Base-by-base conservation (phyloP, 2,329 filamentous ascomycete genomes). In the Fusarium verticillioides region DNA sequence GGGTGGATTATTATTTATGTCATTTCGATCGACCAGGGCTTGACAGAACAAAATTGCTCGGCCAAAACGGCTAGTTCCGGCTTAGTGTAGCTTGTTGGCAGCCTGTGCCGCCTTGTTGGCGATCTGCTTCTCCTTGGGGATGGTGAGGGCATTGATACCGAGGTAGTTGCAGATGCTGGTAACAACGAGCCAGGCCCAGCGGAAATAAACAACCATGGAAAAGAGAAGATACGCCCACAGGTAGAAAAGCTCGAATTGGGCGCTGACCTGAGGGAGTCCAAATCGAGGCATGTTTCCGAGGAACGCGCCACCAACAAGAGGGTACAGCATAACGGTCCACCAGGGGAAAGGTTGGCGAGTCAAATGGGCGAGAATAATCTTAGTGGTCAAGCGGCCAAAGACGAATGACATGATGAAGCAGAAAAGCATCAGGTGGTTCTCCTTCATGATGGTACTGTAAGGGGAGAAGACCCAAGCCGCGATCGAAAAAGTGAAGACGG, bases 371-470 rank as follows among this genome's bases (percentile, higher is more conserved):
- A 99, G 91, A 80, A 99, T 99, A 83, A 98, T 98, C 86, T 98
- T 99, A 43, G 96, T 99, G 0, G 96, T 98, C 92, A 99, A 95
- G 75, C 96, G 93, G 40, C 96, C 96, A 82, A 99, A 98, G 66
- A 98, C 96, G 78, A 98, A 95, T n/a, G 94, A 93, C 87, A 98
- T 93, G 67, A 94, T 97, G 68, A 97, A 84, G 85, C 95, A 98
- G 83, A 97, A 97, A 52, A 98, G 89, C 16, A 97, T 91, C 3
- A 99, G 89, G 79, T 96, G 93, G 84, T 98, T 98, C 68, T 97
- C 91, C 40, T 85, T 84, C 79, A 97, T 88, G 42, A 99, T 84
- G 16, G 89, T 92, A 66, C 95, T 97, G 85, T 97, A 90, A 0
- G 96, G 95, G 21, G 94, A 97, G 81, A 93, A 96, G 7, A 98